Percentiles rank a stretch among this genome's conserved stretches.
These are phyloP conservation scores for Carpinus viminea DNA, from an alignment of 306 rosid species.

Conservation along the genomic window DNA sequence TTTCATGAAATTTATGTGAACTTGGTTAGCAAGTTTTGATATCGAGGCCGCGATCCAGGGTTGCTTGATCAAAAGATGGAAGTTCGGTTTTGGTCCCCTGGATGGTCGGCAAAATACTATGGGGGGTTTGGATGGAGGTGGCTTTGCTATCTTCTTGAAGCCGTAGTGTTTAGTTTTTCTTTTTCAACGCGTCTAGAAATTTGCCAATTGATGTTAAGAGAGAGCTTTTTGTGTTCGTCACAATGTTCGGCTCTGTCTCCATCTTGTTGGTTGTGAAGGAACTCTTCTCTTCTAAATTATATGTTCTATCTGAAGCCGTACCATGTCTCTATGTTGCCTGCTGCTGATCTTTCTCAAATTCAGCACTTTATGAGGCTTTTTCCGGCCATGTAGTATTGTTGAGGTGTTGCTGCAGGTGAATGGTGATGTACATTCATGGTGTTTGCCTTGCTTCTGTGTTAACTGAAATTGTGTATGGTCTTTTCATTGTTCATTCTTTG, in stretches of 20 bases:
- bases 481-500: neutral
- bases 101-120: neutral
- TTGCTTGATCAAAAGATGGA: constrained; percentile 13
- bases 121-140: neutral
- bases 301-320: neutral
- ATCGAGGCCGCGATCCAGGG: constrained; percentile 9
- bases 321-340: neutral
- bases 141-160: neutral
- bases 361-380: neutral
- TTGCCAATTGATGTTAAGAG: neutral
- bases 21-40: neutral
- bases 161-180: neutral
- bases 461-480: neutral
- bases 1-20: constrained; percentile 6
- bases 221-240: constrained; percentile 3
- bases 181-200: neutral
- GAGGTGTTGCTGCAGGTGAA: neutral
- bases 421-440: neutral
- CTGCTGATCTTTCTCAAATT: constrained; percentile 11
- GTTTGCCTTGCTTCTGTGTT: neutral
- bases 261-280: neutral
- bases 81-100: constrained; percentile 6
- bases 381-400: neutral
- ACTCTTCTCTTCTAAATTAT: neutral
- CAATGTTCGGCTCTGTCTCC: constrained; percentile 3